Evolutionary conservation across 139 green algal species (phyloP).

Genomic region (Chlamydomonas sphaeroides): DNA sequence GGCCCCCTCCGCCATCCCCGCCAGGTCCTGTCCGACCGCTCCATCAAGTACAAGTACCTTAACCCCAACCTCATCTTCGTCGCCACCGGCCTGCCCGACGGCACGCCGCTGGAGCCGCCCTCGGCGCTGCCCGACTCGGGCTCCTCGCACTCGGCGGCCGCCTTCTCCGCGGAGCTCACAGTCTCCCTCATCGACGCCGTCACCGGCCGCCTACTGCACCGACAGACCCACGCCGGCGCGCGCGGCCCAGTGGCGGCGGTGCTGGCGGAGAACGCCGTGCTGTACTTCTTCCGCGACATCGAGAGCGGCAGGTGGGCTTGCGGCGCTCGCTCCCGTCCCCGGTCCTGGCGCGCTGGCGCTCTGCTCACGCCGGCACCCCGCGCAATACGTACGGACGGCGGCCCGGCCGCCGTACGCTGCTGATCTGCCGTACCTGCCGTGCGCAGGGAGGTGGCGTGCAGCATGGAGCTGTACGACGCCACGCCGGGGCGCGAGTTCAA

Average conservation of each 20-base stretch:
- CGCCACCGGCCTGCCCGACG: slow-evolving; percentile 59
- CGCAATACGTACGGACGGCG: too few relatives aligned
- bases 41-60: slow-evolving; percentile 92
- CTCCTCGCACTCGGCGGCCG: neutral
- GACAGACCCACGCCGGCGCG: slow-evolving; percentile 70
- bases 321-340: too few relatives aligned
- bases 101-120: neutral
- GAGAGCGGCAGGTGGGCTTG: slow-evolving; percentile 40
- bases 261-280: slow-evolving; percentile 81
- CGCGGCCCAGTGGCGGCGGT: slow-evolving; percentile 79
- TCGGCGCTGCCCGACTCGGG: too few relatives aligned
- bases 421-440: too few relatives aligned
- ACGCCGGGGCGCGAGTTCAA: slow-evolving; percentile 44
- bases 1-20: too few relatives aligned
- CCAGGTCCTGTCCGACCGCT: slow-evolving; percentile 84
- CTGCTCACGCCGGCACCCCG: too few relatives aligned
- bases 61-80: slow-evolving; percentile 93
- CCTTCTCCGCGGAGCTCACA: slow-evolving; percentile 34
- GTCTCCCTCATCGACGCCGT: slow-evolving; percentile 86
- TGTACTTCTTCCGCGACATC: slow-evolving; percentile 87
- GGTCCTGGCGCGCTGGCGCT: too few relatives aligned
- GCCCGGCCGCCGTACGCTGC: too few relatives aligned
- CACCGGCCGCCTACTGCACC: slow-evolving; percentile 82
- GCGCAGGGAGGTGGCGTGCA: slow-evolving; percentile 56
- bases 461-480: slow-evolving; percentile 90